A percentile compares a stretch with the other conserved stretches of the same genome.
Evolutionary conservation across 345 rosid species (phyloP).

Genomic region (Eucalyptus polyanthemos): DNA sequence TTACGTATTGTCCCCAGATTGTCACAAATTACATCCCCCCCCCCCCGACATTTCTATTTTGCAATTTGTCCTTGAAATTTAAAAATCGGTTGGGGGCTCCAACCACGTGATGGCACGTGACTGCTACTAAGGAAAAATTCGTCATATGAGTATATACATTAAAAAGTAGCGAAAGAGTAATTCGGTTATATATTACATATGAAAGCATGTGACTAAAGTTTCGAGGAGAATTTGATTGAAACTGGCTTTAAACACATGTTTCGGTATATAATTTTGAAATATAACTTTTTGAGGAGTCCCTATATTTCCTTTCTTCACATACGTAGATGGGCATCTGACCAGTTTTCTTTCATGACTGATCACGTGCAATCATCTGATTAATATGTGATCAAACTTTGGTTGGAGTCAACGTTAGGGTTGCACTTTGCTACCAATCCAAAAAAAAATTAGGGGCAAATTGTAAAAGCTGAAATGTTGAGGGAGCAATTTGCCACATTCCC

Average conservation of each 20-base stretch:
- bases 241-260: background rate
- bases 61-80: background rate
- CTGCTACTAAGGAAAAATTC: background rate
- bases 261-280: background rate
- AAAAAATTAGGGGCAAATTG: background rate
- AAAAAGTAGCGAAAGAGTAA: background rate
- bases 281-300: background rate
- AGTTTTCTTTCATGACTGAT: background rate
- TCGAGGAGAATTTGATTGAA: fast-evolving
- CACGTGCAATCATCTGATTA: background rate
- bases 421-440: background rate
- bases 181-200: background rate
- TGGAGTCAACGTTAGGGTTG: background rate
- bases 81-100: background rate
- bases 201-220: background rate
- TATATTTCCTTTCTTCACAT: background rate
- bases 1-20: background rate
- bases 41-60: background rate
- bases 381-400: background rate
- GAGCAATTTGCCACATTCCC: background rate
- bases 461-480: background rate
- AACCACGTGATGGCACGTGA: background rate
- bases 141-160: too few species aligned
- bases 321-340: background rate
- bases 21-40: background rate